Conservation (phyloP, 2,329 filamentous ascomycete genomes). For the Colletotrichum sp. region DNA sequence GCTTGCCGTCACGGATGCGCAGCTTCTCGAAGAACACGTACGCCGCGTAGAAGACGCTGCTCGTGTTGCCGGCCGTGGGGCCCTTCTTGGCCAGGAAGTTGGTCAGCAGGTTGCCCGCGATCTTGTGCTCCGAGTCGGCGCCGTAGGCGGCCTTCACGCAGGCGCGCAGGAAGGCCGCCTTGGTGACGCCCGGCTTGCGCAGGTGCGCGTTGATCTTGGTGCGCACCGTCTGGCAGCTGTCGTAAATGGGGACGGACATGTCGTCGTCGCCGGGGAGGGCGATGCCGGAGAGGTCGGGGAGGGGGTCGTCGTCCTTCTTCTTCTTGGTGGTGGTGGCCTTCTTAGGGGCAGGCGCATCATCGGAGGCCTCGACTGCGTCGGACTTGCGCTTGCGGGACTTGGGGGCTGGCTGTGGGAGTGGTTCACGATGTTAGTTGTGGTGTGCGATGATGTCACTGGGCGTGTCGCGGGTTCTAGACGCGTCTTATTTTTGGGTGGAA, state of each 20-base stretch:
- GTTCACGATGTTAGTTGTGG: background rate
- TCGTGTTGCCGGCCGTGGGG: constrained; percentile 50
- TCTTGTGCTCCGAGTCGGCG: constrained; percentile 38
- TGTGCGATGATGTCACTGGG: background rate
- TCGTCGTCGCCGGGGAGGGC: constrained; percentile 51
- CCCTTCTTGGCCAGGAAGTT: constrained; percentile 58
- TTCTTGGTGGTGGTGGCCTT: background rate
- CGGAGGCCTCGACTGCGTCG: background rate
- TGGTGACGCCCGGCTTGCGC: constrained; percentile 49
- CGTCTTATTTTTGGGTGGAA: background rate
- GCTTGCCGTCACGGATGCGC: constrained; percentile 53
- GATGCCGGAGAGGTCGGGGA: constrained; percentile 39
- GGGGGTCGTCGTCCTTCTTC: background rate
- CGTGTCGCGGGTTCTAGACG: background rate
- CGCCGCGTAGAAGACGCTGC: constrained; percentile 53
- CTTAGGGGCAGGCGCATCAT: background rate
- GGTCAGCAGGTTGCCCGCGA: constrained; percentile 49
- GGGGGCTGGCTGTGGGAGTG: background rate
- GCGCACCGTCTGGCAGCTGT: constrained; percentile 63
- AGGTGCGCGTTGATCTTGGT: constrained; percentile 60
- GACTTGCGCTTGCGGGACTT: constrained; percentile 20
- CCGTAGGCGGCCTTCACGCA: constrained; percentile 40
- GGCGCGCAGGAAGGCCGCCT: constrained; percentile 56
- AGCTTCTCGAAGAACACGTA: constrained; percentile 68
- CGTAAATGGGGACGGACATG: constrained; percentile 53